These are phyloP conservation scores for Neopestalotiopsis sp. DNA, from an alignment of 2,329 filamentous ascomycete genomes.

Conservation along the genomic window DNA sequence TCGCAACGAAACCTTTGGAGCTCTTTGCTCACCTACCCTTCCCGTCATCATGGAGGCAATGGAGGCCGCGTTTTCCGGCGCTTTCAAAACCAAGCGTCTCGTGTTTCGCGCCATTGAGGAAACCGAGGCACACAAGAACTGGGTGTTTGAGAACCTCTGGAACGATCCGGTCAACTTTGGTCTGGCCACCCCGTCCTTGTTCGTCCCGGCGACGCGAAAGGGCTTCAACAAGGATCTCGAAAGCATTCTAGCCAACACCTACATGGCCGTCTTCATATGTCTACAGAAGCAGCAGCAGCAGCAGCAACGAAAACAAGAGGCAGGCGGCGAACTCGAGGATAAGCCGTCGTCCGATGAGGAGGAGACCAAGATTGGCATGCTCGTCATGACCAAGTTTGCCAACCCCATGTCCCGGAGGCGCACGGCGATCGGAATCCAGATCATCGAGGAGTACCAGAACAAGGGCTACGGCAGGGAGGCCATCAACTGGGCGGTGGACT, in stretches of 20 bases:
- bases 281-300: background rate
- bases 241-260: constrained; percentile 11
- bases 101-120: constrained; percentile 31
- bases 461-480: constrained; percentile 52
- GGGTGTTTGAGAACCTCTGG: constrained; percentile 23
- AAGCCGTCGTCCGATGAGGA: background rate
- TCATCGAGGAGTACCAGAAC: constrained; percentile 40
- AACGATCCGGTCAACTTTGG: constrained; percentile 13
- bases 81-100: constrained; percentile 31
- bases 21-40: too few species aligned
- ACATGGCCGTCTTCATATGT: constrained; percentile 29
- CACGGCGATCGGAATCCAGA: constrained; percentile 39
- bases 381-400: background rate
- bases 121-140: constrained; percentile 26
- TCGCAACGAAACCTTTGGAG: too few species aligned
- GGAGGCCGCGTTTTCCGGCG: constrained; percentile 19
- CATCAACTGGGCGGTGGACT: constrained; percentile 51
- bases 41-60: constrained; percentile 21
- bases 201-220: constrained; percentile 22
- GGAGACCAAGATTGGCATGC: background rate
- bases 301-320: background rate
- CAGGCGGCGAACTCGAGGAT: background rate
- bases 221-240: constrained; percentile 22
- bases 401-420: constrained; percentile 1
- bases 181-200: constrained; percentile 14